Base-by-base conservation (phyloP, 345 rosid species). In the Brassica incana region DNA sequence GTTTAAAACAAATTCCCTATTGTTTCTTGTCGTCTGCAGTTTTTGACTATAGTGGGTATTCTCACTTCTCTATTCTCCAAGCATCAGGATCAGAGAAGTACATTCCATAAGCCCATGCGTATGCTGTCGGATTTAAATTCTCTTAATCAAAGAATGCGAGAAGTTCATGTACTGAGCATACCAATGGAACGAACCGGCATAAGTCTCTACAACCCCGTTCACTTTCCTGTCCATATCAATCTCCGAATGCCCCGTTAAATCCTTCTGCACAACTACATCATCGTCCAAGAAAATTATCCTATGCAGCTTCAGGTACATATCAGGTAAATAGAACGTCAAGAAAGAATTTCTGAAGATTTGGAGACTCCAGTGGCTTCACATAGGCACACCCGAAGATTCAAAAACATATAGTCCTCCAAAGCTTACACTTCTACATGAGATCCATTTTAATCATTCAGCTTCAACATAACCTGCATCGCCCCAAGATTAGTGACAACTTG, bases 81-180 rank as follows among this genome's bases (percentile, higher is more conserved):
- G 97, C 98, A 90, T 92, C 98, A 83, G 91, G 86, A 83, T 92
- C 99, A 56, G 92, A 95, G 88, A 95, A 95, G 83, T 95, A 92
- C 99, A 95, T 95, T 67, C 98, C 99, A 83, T 92, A 92, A 5
- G 95, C 99, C 98, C 99, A 95, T 0, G 98, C 97, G 23, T 98
- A 95, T 0, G 99, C 95, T 87, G 92, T 95, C 3, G 99, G 99
- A 59, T 92, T 88, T 83, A 95, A 95, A 87, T 90, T 92, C 83
- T 86, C 94, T 80, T 89, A 25, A 95, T 95, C 84, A 95, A 81
- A 65, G 99, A 97, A 80, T 95, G 97, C 0, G 99, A 95, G 88
- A 95, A 92, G 69, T 95, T 92, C 97, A 95, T 95, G 75, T 95
- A 92, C 79, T 92, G 99, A 0, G 99, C 93, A 38, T 95, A 95